A percentile compares a stretch with the other conserved stretches of the same genome.
These are phyloP conservation scores for Chalciporus chontae DNA, from an alignment of 768 basidiomycete genomes.

Conservation along the genomic window DNA sequence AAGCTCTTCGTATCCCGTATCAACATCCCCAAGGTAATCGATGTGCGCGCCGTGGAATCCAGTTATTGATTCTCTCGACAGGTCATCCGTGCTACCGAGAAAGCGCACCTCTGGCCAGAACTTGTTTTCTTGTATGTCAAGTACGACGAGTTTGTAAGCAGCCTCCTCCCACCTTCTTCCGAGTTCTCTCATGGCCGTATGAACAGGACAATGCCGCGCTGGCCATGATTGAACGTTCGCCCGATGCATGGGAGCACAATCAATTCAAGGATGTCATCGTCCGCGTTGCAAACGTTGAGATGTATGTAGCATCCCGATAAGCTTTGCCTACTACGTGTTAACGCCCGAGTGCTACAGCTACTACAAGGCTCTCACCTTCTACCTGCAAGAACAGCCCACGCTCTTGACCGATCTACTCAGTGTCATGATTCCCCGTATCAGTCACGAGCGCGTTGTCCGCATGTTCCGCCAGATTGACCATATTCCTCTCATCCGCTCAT, in stretches of 20 bases:
- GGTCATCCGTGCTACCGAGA: conserved; percentile 95
- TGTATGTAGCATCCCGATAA: conserved; percentile 45
- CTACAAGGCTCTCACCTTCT: conserved; percentile 93
- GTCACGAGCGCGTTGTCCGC: conserved; percentile 92
- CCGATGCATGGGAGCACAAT: conserved; percentile 99
- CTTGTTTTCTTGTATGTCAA: conserved; percentile 98
- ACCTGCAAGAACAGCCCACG: conserved; percentile 89
- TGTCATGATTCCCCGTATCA: conserved; percentile 90
- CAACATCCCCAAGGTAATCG: conserved; percentile 87
- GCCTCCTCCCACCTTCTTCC: not conserved
- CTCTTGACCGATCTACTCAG: conserved; percentile 91
- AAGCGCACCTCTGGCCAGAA: conserved; percentile 97
- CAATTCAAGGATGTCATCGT: conserved; percentile 99
- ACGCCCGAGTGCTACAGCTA: conserved; percentile 49
- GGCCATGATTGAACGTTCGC: conserved; percentile 97
- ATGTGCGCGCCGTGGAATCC: not conserved
- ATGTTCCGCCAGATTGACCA: conserved; percentile 96
- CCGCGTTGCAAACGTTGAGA: conserved; percentile 96
- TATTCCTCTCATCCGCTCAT: conserved; percentile 91
- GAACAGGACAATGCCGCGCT: conserved; percentile 90
- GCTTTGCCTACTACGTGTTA: not conserved
- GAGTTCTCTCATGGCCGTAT: conserved; percentile 1
- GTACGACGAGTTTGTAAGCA: conserved; percentile 87
- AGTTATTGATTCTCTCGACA: conserved; percentile 18
- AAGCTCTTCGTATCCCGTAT: conserved; percentile 94